phyloP scores from a whole-genome alignment of 1,284 basidiomycete genomes.

The Inonotus hispidus region DNA sequence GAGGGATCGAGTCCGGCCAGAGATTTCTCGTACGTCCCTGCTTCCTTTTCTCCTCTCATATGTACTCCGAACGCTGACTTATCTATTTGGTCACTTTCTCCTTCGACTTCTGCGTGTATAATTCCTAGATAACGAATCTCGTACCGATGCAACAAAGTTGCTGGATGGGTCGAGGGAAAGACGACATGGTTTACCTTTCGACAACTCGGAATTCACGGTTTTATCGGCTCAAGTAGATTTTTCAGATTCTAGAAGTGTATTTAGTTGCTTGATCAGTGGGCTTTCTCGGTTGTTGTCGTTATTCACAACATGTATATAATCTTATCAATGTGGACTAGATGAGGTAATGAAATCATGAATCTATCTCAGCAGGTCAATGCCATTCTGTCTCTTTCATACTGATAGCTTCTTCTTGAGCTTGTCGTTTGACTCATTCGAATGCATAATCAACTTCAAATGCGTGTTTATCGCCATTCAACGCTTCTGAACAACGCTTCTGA shows the following conservation, averaged over 20 bases:
- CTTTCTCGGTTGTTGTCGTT: no score
- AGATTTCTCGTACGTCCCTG: conserved; percentile 56
- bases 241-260: background rate
- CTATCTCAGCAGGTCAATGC: no score
- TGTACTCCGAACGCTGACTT: background rate
- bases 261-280: background rate
- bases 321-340: no score
- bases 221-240: conserved; percentile 33
- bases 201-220: conserved; percentile 60
- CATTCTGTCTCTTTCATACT: no score
- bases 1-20: conserved; percentile 58
- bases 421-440: no score
- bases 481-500: no score
- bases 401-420: no score
- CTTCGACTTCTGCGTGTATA: background rate
- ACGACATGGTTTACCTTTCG: conserved; percentile 56
- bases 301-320: no score
- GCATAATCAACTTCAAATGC: no score
- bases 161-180: conserved; percentile 55
- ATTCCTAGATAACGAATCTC: conserved; percentile 53
- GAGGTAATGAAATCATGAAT: no score
- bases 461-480: no score
- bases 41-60: background rate
- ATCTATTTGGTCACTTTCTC: background rate
- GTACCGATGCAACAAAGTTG: conserved; percentile 53